These are phyloP conservation scores for Albugo candida DNA, from an alignment of 352 stramenopile genomes.

Conservation along the genomic window DNA sequence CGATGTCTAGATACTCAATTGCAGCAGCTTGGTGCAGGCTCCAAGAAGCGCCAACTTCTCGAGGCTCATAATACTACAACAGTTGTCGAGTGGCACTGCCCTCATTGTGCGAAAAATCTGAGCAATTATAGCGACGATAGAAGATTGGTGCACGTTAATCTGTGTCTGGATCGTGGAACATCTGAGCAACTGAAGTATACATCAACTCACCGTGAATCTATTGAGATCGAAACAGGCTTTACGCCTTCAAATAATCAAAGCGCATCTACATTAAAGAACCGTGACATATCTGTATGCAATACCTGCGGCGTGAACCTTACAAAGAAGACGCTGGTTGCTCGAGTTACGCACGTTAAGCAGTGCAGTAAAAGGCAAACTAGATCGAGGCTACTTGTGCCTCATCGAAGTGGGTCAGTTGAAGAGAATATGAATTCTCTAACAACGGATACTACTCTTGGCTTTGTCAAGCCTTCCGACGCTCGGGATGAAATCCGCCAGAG, in stretches of 20 bases:
- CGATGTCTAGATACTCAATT: slow-evolving; percentile 32
- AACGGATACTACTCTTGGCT: too few species aligned
- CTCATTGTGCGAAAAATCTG: slow-evolving; percentile 29
- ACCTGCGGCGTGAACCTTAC: slow-evolving; percentile 42
- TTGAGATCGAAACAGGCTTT: background rate
- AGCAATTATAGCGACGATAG: slow-evolving; percentile 45
- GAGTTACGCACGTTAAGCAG: slow-evolving; percentile 58
- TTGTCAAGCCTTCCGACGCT: slow-evolving; percentile 29
- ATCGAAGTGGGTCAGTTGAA: too few species aligned
- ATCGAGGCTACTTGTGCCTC: too few species aligned
- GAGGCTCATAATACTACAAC: background rate
- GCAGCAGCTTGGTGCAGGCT: background rate
- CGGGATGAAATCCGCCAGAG: background rate
- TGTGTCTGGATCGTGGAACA: slow-evolving; percentile 28
- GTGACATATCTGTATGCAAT: slow-evolving; percentile 26
- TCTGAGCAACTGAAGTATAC: background rate
- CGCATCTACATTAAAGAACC: background rate
- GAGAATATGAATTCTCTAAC: too few species aligned
- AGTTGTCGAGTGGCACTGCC: slow-evolving; percentile 24
- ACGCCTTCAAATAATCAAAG: background rate
- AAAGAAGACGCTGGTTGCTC: slow-evolving; percentile 14
- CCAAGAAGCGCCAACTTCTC: background rate
- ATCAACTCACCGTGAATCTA: background rate
- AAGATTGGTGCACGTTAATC: slow-evolving; percentile 42
- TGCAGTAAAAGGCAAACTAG: too few species aligned